Evolutionary conservation across 192 early-diverging fungal species (phyloP), one percentile per base, ranked within the genome.

Genomic region (Coemansia sp.): DNA sequence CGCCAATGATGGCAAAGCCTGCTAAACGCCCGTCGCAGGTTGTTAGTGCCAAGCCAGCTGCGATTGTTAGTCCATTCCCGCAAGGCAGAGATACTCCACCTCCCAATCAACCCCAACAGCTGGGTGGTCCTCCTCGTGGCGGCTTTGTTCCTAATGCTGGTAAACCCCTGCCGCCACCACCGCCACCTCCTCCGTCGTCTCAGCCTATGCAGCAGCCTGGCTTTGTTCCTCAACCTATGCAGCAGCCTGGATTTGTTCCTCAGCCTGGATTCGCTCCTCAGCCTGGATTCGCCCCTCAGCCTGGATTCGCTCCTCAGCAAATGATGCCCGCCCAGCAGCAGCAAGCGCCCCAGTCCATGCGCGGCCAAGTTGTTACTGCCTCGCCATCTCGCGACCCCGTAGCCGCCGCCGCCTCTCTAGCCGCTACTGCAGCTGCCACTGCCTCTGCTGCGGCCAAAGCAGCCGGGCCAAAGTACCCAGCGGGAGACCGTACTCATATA

Each of bases 401-500:
- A 6, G 61, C 61, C n/a, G 29, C 68, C 3, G 40, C 68, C 5
- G 31, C 55, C 31, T 12, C 55, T 16, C 29, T 18, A 5, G 16
- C 27, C 15, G 55, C 61, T 12, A 38, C n/a, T 11, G 60, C 60
- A 10, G 38, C 55, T 1, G 52, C 49, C 6, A 36, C 52, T 12
- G 47, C 24, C 18, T n/a, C 73, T 27, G 66, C 61, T 2, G 13
- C 39, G 3, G n/a, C 71, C 72, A 49, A 73, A 43, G 31, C 68
- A 41, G 22, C 78, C 33, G 60, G 73, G 39, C 50, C 68, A 63
- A 84, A 84, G 73, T 80, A 83, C 62, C 85, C 95, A 7, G 78
- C 80, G 1, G 95, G 94, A 40, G 96, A 98, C 72, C 87, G 95
- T 41, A 87, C 87, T 9, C 95, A 95, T 69, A 91, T 97, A 67